Evolutionary conservation across 371 early-diverging fungal species (phyloP).

Genomic region (Mortierella sp.): DNA sequence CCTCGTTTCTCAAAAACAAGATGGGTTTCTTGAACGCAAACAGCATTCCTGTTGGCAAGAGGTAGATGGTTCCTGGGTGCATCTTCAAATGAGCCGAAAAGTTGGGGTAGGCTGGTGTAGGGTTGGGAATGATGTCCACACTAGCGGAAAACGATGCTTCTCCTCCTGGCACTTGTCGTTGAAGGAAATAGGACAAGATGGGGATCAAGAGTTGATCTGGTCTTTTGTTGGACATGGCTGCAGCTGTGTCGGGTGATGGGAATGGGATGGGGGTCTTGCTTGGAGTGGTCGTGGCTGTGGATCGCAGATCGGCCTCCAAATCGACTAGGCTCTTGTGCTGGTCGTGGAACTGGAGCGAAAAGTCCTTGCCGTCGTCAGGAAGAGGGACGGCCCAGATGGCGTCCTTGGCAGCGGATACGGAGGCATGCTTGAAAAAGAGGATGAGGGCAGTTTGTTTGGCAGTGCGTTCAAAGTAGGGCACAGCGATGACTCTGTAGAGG

Average conservation of each 20-base stretch:
- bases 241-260: not conserved
- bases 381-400: constrained; percentile 48
- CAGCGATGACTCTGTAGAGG: constrained; percentile 34
- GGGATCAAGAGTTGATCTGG: constrained; percentile 28
- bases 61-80: constrained; percentile 46
- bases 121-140: constrained; percentile 33
- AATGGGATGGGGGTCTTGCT: constrained; percentile 19
- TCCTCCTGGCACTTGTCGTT: not conserved
- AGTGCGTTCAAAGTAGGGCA: constrained; percentile 46
- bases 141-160: not conserved
- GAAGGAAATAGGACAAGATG: constrained; percentile 18
- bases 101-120: constrained; percentile 26
- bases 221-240: constrained; percentile 16
- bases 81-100: constrained; percentile 48
- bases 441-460: constrained; percentile 44
- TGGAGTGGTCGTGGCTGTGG: not conserved
- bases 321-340: constrained; percentile 20
- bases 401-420: constrained; percentile 26
- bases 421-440: constrained; percentile 36
- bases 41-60: constrained; percentile 40
- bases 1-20: constrained; percentile 20
- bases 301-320: constrained; percentile 18
- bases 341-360: constrained; percentile 18
- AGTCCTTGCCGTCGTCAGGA: constrained; percentile 51
- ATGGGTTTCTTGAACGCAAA: constrained; percentile 52